Conservation (phyloP, 2,329 filamentous ascomycete genomes). For the Diatrype stigma region DNA sequence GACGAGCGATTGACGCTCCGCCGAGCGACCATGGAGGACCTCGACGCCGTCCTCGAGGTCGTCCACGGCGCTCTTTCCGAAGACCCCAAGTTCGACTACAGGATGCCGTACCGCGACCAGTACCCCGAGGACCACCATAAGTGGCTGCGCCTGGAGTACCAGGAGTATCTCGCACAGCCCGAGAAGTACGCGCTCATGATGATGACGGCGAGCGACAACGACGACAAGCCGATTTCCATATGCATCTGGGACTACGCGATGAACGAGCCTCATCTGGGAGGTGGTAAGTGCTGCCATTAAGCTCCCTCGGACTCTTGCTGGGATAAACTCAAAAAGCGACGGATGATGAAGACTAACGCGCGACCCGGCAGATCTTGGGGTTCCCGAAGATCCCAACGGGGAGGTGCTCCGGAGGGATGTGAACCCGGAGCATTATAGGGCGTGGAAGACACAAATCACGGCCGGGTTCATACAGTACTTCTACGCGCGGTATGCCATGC, state of each 20-base stretch:
- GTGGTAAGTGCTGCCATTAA: conserved; percentile 4
- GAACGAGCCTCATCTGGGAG: conserved; percentile 5
- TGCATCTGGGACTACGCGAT: conserved; percentile 9
- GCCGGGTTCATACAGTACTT: conserved; percentile 6
- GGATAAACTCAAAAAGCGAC: too few relatives aligned
- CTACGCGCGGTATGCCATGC: conserved; percentile 2
- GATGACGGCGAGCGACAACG: conserved; percentile 8
- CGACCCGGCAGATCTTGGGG: conserved; percentile 7
- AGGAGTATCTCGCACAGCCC: conserved; percentile 11
- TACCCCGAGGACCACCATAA: conserved; percentile 10
- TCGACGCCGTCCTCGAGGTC: conserved; percentile 5
- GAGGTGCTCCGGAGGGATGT: conserved; percentile 4
- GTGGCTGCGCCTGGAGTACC: conserved; percentile 12
- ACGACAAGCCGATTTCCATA: conserved; percentile 8
- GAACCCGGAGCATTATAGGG: conserved; percentile 6
- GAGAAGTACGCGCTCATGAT: conserved; percentile 13
- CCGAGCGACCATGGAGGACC: not conserved
- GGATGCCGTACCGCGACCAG: conserved; percentile 8
- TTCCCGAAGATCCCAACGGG: conserved; percentile 7
- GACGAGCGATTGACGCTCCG: conserved; percentile 7
- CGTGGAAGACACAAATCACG: conserved; percentile 6
- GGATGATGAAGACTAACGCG: not conserved
- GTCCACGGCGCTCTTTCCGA: conserved; percentile 4
- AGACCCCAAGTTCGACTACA: conserved; percentile 12
- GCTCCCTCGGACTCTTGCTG: too few relatives aligned